Evolutionary conservation across 2,329 filamentous ascomycete species (phyloP), one percentile per base, ranked within the genome.

Genomic region (Xylaria hypoxylon): DNA sequence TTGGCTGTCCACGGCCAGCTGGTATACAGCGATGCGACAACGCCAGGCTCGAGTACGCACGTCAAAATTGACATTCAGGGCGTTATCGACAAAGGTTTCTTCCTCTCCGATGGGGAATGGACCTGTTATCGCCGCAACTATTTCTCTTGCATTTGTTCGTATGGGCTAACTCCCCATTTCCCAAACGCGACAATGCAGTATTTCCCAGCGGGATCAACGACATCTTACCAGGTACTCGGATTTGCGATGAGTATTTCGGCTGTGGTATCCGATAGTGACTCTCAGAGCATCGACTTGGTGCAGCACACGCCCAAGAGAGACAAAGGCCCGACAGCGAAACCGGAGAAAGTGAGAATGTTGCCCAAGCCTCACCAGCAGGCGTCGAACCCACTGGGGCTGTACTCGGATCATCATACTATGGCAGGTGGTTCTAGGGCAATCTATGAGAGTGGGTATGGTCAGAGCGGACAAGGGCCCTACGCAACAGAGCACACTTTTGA

Each of bases 121-220:
- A 97, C 94, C 0, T 97, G 94, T 80, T 97, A 97, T 77, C 86
- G 94, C 38, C 87, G 94, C 48, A 97, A 97, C 77, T 97, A 97
- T 79, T 96, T 97, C 77, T 90, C 92, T 0, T 93, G 96, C 59
- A 88, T 90, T 58, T 95, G 92, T 77, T 92, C 91, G 2, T 97
- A 90, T 79, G 86, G 86, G 13, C 81, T 97, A 26, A 83, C 84
- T 45, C 92, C 91, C 1, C 80, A 83, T 64, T 81, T 80, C 59
- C 79, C 81, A 1, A 80, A 77, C n/a, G 75, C 80, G n/a, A 73
- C 78, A 1, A 80, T 88, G 66, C 82, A 86, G 42, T 80, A 90
- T 81, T 83, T 83, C 75, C 77, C 83, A 73, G 77, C 79, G 59
- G 79, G 81, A 62, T 82, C 87, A 10, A 79, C 80, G 17, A 85